Base-by-base conservation (phyloP, 140 eudicot genomes). In the Bidens hawaiensis region DNA sequence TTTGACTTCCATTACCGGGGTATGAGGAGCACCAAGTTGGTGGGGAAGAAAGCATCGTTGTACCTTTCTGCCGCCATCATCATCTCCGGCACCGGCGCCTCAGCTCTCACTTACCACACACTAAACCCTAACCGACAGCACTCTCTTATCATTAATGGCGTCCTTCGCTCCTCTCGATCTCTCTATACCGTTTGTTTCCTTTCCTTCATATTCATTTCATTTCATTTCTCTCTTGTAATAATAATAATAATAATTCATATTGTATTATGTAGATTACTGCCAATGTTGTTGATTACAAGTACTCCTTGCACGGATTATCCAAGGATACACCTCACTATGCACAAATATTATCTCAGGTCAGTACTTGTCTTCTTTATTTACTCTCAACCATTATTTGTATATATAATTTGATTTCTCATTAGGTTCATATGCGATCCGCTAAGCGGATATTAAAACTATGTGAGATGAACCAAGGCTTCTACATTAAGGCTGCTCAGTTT, bases 401-500 rank as follows among this genome's bases (percentile, higher is more conserved):
- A 30, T 30, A 30, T 30, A 30, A 30, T 30, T 53, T 56, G 48
- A 59, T 11, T 36, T 56, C 26, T 64, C 28, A 47, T 63, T 61
- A 91, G 96, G 90, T 91, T 65, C 96, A 93, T 81, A 79, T 80
- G 53, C 82, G 99, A 30, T 93, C 99, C 22, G 96, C 99, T 5
- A 83, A 70, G 75, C 85, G 88, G 79, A 74, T 87, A 34, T 46
- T 83, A 42, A 75, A 69, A 42, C 62, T 93, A 51, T 93, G 99
- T 63, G 86, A 93, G 75, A 53, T 75, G 49, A 93, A 93, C 70
- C 85, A 64, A 77, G 99, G 99, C 53, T 85, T 93, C 69, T 93
- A 93, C 72, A 87, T 88, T 56, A 93, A 93, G 80, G 99, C 96
- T 68, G 96, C 94, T 65, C 99, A 93, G 74, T 93, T 85, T 83